These are phyloP conservation scores for Plasmopara muralis DNA, from an alignment of 352 stramenopile species.

Conservation along the genomic window DNA sequence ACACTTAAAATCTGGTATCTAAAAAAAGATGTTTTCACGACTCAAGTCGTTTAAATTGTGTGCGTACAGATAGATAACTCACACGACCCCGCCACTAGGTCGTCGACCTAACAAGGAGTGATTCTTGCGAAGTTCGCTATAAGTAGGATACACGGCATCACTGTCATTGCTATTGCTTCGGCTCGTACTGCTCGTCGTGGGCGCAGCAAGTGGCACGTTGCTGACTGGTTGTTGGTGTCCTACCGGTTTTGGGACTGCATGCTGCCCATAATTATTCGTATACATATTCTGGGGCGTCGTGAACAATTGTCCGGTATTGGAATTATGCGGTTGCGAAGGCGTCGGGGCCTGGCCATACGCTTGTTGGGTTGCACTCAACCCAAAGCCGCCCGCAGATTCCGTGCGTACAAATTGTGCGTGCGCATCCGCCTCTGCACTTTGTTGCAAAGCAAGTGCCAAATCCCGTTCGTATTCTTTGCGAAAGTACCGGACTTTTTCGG, in stretches of 20 bases:
- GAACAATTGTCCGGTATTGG: slow-evolving; percentile 18
- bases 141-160: slow-evolving; percentile 52
- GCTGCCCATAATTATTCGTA: slow-evolving; percentile 15
- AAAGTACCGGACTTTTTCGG: slow-evolving; percentile 83
- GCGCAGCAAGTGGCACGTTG: slow-evolving; percentile 24
- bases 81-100: slow-evolving; percentile 63
- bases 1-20: no score
- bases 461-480: slow-evolving; percentile 77
- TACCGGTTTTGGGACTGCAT: slow-evolving; percentile 19
- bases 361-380: slow-evolving; percentile 18
- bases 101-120: slow-evolving; percentile 57
- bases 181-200: slow-evolving; percentile 13
- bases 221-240: slow-evolving; percentile 28
- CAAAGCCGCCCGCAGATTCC: slow-evolving; percentile 32
- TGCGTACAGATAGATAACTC: slow-evolving; percentile 13
- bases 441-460: slow-evolving; percentile 65
- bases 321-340: slow-evolving; percentile 25
- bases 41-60: no score
- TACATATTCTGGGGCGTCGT: slow-evolving; percentile 28
- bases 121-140: slow-evolving; percentile 61
- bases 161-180: slow-evolving; percentile 31
- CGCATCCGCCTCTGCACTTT: slow-evolving; percentile 53
- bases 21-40: no score
- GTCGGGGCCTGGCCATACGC: slow-evolving; percentile 30
- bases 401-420: slow-evolving; percentile 39